Evolutionary conservation across 495 filamentous ascomycete genomes (phyloP), one percentile per base, ranked within the genome.

Genomic region (Glarea lozoyensis): DNA sequence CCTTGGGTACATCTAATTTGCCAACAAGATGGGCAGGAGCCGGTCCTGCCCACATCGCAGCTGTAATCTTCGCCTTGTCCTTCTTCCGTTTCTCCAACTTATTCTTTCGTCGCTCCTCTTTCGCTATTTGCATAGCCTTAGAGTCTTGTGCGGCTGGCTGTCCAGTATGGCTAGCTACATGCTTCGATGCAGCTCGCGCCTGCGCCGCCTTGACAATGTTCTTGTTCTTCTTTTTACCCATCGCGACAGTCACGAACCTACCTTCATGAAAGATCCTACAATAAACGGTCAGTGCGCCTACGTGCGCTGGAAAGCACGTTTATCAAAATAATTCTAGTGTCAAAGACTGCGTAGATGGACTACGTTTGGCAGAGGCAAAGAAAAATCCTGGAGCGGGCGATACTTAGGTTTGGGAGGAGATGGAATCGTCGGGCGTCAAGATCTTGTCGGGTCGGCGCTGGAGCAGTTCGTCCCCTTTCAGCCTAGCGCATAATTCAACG

Each of bases 21-120:
- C 48, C 55, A 13, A 55, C 48, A 16, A 58, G 46, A 19, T 50
- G 45, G 9, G 48, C 31, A 12, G 53, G 53, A 16, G 45, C 45
- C 25, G 53, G 53, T 23, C 23, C 31, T 11, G 45, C 42, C 53
- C 53, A 56, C 33, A 37, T 27, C 9, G 45, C 48, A 13, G 49
- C 42, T 12, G 53, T 49, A 24, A 42, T 42, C 1, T 19, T 22
- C 17, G 35, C 45, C 22, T 45, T 52, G 36, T 52, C 46, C 12
- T 40, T 32, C 34, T 38, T 52, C 16, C 46, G 23, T 10, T 18
- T 41, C 9, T 43, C 38, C 23, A 51, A 19, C 35, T 55, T 55
- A 7, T 23, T 27, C 25, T 21, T 38, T 16, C 37, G 40, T 11
- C 44, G 52, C 13, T 55, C 45, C 17, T 55, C 51, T 25, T 43